Evolutionary conservation across 2,329 filamentous ascomycete species (phyloP).

Genomic region (Ascochyta clinopodiicola): DNA sequence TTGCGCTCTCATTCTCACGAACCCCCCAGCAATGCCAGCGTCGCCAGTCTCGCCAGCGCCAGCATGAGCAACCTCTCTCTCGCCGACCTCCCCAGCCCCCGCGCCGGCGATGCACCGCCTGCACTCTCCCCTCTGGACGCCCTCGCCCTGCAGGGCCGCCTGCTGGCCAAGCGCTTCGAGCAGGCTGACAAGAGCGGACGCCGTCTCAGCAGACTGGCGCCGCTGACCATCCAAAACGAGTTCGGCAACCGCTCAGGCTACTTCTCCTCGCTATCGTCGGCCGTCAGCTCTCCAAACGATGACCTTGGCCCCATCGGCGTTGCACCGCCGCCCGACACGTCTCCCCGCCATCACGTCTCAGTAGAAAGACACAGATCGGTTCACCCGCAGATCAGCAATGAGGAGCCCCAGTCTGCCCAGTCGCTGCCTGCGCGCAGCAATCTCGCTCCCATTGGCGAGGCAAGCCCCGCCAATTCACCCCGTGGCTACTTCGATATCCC

Average conservation of each 20-base stretch:
- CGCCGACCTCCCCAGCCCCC: conserved; percentile 55
- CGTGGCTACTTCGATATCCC: conserved; percentile 56
- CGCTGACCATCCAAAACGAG: conserved; percentile 81
- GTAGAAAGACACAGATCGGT: conserved; percentile 44
- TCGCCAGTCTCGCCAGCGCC: conserved; percentile 31
- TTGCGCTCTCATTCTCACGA: conserved; percentile 44
- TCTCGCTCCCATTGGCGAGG: conserved; percentile 47
- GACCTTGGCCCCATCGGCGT: conserved; percentile 40
- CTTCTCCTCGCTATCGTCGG: conserved; percentile 73
- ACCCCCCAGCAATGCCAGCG: conserved; percentile 26
- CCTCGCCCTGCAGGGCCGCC: conserved; percentile 87
- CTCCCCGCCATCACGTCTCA: conserved; percentile 36
- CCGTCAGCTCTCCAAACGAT: conserved; percentile 62
- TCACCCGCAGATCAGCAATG: conserved; percentile 45
- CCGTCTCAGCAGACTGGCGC: conserved; percentile 84
- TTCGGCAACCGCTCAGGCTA: conserved; percentile 80
- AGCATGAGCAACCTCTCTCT: conserved; percentile 45
- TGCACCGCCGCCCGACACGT: conserved; percentile 33
- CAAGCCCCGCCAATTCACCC: conserved; percentile 29
- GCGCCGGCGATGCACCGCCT: conserved; percentile 72
- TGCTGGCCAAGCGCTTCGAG: conserved; percentile 86
- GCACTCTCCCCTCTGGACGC: conserved; percentile 94
- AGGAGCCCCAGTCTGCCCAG: conserved; percentile 35
- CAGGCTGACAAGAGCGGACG: conserved; percentile 73
- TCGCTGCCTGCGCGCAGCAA: conserved; percentile 40